Conservation (phyloP, 2,329 filamentous ascomycete species). For the Hyphodiscus sp. region DNA sequence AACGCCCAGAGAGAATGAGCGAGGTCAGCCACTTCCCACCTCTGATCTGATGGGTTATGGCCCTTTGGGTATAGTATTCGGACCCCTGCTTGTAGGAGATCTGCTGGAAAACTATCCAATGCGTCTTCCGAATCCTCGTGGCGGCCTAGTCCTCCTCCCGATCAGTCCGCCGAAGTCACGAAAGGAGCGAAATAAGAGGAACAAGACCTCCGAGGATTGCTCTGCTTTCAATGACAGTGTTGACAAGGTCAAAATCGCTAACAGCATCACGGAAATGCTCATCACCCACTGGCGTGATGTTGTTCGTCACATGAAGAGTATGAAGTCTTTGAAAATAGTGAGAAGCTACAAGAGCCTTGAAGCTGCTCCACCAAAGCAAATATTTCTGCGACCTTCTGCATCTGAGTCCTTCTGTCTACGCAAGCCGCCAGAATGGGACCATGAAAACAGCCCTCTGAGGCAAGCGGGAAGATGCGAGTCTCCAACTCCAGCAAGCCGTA, state of each 20-base stretch:
- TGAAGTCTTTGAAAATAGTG: conserved; percentile 27
- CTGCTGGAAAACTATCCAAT: conserved; percentile 44
- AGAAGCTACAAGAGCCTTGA: conserved; percentile 9
- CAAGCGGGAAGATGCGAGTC: conserved; percentile 27
- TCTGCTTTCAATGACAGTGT: conserved; percentile 29
- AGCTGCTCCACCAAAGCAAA: conserved; percentile 10
- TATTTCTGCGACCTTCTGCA: conserved; percentile 33
- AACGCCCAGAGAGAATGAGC: conserved; percentile 44
- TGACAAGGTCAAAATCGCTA: conserved; percentile 53
- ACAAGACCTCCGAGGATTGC: conserved; percentile 19
- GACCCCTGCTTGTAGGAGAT: conserved; percentile 55
- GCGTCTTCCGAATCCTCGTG: conserved; percentile 23
- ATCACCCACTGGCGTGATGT: conserved; percentile 60
- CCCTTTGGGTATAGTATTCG: conserved; percentile 58
- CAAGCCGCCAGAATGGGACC: conserved; percentile 34
- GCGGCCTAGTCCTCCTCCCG: conserved; percentile 24
- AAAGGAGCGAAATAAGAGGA: conserved; percentile 35
- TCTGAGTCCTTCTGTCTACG: conserved; percentile 37
- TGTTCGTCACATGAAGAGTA: conserved; percentile 50
- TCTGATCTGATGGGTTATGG: conserved; percentile 58
- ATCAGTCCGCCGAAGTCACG: conserved; percentile 35
- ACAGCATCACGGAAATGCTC: conserved; percentile 57
- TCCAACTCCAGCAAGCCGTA: conserved; percentile 30
- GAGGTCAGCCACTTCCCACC: conserved; percentile 46
- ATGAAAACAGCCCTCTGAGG: conserved; percentile 15